phyloP scores from a whole-genome alignment of 1,284 basidiomycete genomes.

The Puccinia coronata region DNA sequence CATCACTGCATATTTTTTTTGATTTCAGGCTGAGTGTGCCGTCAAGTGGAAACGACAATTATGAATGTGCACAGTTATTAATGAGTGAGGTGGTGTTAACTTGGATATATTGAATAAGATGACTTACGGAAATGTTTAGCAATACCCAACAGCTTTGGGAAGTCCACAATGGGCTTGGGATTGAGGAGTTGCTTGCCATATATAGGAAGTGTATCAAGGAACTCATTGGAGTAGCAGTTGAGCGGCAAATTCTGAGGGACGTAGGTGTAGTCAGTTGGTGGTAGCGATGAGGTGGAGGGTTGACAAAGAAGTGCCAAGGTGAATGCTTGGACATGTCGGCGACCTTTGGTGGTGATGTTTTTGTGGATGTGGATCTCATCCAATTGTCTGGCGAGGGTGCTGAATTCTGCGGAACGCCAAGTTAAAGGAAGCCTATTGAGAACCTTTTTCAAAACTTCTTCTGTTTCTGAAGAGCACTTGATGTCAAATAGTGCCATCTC shows the following conservation, averaged over 20 bases:
- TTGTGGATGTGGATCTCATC: conserved; percentile 11
- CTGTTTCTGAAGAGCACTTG: neutral
- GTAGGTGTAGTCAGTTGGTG: neutral
- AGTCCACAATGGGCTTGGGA: neutral
- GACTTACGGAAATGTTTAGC: neutral
- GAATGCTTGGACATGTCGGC: neutral
- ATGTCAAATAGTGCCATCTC: conserved; percentile 18
- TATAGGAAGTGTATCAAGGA: neutral
- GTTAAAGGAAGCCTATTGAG: neutral
- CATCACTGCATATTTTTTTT: neutral
- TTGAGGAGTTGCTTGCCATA: neutral
- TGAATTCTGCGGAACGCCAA: conserved; percentile 3
- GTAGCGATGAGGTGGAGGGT: neutral
- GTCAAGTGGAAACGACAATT: conserved; percentile 2
- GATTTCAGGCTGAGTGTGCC: neutral
- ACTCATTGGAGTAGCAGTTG: neutral
- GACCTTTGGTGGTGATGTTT: neutral
- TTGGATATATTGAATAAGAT: neutral
- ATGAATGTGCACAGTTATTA: conserved; percentile 24
- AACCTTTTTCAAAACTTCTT: neutral
- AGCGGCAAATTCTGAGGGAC: neutral
- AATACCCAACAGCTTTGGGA: neutral
- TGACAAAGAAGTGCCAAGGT: neutral
- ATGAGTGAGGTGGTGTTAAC: neutral
- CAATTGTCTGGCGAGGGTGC: neutral